Evolutionary conservation across 768 basidiomycete species (phyloP).

Genomic region (Paxillus ammoniavirescens): DNA sequence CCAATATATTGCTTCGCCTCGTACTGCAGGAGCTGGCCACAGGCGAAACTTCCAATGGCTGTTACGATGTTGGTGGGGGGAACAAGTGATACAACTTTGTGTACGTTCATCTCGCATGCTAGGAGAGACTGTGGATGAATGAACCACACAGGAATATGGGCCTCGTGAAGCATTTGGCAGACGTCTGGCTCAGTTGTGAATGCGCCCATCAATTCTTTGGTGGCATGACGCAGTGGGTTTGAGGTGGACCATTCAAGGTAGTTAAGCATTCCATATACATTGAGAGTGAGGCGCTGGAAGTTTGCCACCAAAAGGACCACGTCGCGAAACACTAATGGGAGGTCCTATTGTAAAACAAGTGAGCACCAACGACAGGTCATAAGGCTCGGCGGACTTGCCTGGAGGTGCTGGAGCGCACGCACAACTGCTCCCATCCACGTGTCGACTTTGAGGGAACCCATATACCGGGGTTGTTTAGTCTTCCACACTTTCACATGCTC

Average conservation of each 20-base stretch:
- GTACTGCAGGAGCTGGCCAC: neutral
- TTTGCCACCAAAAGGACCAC: neutral
- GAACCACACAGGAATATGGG: neutral
- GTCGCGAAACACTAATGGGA: neutral
- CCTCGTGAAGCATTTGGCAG: neutral
- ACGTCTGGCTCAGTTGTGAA: neutral
- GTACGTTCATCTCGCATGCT: neutral
- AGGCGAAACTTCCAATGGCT: neutral
- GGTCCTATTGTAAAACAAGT: neutral
- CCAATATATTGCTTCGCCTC: neutral
- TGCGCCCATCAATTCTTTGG: neutral
- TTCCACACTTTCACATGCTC: neutral
- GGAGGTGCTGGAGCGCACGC: neutral
- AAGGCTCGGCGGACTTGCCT: neutral
- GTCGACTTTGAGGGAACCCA: neutral
- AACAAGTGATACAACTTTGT: neutral
- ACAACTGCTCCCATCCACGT: neutral
- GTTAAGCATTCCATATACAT: too few relatives aligned
- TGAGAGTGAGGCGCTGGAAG: neutral
- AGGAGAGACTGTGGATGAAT: neutral
- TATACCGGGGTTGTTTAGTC: neutral
- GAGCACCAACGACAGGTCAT: neutral
- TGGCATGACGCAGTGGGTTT: neutral
- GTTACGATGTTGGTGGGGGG: neutral
- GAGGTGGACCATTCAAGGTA: too few relatives aligned